A percentile compares a stretch with the other conserved stretches of the same genome.
Conservation (phyloP, 2,329 filamentous ascomycete genomes). For the Diaporthe sp. region DNA sequence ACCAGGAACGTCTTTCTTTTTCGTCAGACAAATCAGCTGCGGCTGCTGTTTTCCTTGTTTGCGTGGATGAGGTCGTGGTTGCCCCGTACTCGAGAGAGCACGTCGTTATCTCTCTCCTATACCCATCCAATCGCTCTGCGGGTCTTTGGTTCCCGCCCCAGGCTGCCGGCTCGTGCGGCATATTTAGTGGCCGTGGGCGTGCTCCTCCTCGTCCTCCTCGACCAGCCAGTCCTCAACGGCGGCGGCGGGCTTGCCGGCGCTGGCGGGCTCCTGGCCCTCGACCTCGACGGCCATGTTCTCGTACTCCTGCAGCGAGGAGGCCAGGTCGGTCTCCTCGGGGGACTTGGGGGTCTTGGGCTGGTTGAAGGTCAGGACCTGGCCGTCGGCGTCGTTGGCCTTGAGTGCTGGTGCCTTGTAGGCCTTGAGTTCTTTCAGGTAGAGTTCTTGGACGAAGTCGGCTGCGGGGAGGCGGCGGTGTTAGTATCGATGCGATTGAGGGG, state of each 20-base stretch:
- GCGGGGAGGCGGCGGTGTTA: slow-evolving; percentile 48
- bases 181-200: slow-evolving; percentile 61
- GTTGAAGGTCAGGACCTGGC: slow-evolving; percentile 90
- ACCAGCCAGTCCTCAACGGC: slow-evolving; percentile 83
- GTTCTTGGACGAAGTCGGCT: slow-evolving; percentile 98
- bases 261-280: slow-evolving; percentile 82
- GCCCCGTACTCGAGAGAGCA: slow-evolving; percentile 15
- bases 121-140: neutral
- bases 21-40: slow-evolving; percentile 28
- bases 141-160: neutral
- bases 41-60: slow-evolving; percentile 14
- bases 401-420: slow-evolving; percentile 89
- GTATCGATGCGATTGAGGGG: slow-evolving; percentile 26
- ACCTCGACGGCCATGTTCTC: slow-evolving; percentile 95
- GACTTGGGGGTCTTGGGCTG: slow-evolving; percentile 86
- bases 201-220: slow-evolving; percentile 74
- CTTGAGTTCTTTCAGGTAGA: slow-evolving; percentile 97
- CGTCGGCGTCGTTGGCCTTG: slow-evolving; percentile 90
- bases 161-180: slow-evolving; percentile 22
- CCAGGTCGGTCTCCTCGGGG: slow-evolving; percentile 94
- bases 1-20: neutral
- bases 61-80: slow-evolving; percentile 26
- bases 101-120: neutral
- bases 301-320: slow-evolving; percentile 93
- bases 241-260: slow-evolving; percentile 71